Conservation (phyloP, 1,139 yeast genomes). For the Nakaseomyces kungkrabaensis region DNA sequence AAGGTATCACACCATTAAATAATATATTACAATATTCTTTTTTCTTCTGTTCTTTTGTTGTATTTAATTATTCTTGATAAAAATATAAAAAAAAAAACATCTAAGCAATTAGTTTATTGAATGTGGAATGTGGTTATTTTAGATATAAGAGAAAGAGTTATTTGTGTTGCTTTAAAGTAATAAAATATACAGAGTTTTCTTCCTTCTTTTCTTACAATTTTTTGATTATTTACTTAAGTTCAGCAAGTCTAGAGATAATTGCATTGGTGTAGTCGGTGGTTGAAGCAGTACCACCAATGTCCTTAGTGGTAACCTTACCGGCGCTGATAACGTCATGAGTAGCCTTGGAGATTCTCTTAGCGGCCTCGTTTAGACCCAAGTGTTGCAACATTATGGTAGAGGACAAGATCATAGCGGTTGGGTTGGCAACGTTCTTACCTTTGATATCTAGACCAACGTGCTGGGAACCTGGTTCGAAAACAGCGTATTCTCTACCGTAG, state of each 20-base stretch:
- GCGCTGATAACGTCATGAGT: constrained; percentile 84
- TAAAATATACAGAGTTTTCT: background rate
- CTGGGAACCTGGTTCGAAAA: constrained; percentile 99
- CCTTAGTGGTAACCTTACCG: constrained; percentile 71
- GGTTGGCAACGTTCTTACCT: constrained; percentile 93
- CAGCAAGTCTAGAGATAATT: constrained; percentile 23
- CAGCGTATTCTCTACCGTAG: constrained; percentile 96
- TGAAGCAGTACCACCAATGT: constrained; percentile 80
- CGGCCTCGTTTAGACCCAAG: constrained; percentile 74
- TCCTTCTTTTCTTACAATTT: constrained; percentile 13
- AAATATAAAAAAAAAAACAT: no score
- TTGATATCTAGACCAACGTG: constrained; percentile 96
- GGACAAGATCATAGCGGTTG: constrained; percentile 93
- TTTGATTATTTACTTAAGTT: constrained; percentile 11
- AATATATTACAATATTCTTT: no score
- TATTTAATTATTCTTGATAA: no score
- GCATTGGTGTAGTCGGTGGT: constrained; percentile 80
- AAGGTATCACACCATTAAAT: no score
- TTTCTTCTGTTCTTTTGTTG: no score
- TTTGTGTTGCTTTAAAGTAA: no score
- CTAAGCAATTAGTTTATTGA: no score
- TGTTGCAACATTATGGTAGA: constrained; percentile 89
- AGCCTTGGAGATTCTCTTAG: constrained; percentile 80
- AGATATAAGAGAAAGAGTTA: no score
- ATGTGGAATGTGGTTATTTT: no score